Evolutionary conservation across 768 basidiomycete species (phyloP), one percentile per base, ranked within the genome.

Genomic region (Leucosporidium creatinivorum): DNA sequence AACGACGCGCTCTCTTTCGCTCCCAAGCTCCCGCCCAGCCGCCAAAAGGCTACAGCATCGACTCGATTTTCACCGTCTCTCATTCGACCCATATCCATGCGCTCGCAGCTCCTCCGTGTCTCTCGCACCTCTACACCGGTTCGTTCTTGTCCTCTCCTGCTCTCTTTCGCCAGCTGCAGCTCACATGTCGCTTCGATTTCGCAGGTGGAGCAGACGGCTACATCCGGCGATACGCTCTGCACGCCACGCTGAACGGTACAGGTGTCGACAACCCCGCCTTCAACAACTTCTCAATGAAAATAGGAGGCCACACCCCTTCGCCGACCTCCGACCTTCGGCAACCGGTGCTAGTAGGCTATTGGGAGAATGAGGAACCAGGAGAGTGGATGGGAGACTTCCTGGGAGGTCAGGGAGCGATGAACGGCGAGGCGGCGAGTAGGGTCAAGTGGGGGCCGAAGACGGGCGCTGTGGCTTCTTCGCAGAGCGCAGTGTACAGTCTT

Each of bases 401-500:
- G 17, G 31, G 21, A 23, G 33, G 61, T 31, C 9, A 25, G 13
- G 33, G 19, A 21, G 36, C 15, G 17, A 23, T 28, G 56, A 12
- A 10, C 47, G 10, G 15, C 1, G 33, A n/a, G 48, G 39, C 58
- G 25, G 68, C 61, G 17, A n/a, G n/a, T 2, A 26, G 25, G 28
- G 48, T 68, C 21, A 62, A 58, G 28, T 75, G 72, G 64, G 75
- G 73, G 0, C 59, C 69, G 0, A 69, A 72, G 31, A 61, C 60
- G 8, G 31, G 31, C 2, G 48, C 69, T 1, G 30, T 51, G 8
- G 47, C 49, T 0, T 25, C 49, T 0, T 25, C 61, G 25, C 72
- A 61, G 26, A 69, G 61, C 26, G 87, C 94, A 15, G 91, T 96
- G 23, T 91, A 93, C 78, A 93, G 91, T 75, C 81, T 99, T 76